phyloP scores from a whole-genome alignment of 495 filamentous ascomycete species.

The Durotheca rogersii region DNA sequence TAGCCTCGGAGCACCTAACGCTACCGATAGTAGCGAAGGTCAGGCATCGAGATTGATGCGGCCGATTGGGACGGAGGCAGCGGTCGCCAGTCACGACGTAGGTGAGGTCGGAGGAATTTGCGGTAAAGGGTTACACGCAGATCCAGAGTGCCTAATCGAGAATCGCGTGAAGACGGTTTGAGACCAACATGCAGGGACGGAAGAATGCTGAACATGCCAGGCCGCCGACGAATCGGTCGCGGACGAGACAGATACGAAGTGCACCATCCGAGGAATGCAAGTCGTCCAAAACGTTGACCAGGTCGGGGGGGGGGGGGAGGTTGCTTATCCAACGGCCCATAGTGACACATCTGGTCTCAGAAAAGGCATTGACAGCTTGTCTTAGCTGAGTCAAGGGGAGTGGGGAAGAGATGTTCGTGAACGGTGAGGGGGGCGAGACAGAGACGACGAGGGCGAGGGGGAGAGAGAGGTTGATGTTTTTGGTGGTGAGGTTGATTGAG shows the following conservation, averaged over 20 bases:
- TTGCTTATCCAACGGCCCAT: conserved; percentile 21
- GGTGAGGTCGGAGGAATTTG: conserved; percentile 9
- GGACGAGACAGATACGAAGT: conserved; percentile 15
- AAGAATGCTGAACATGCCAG: conserved; percentile 3
- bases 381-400: conserved; percentile 13
- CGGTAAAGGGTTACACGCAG: conserved; percentile 26
- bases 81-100: background rate
- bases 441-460: background rate
- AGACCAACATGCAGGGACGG: conserved; percentile 17
- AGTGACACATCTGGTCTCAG: conserved; percentile 18
- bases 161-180: conserved; percentile 3
- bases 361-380: conserved; percentile 11
- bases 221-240: conserved; percentile 17
- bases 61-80: conserved; percentile 13
- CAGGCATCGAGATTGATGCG: conserved; percentile 8
- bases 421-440: conserved; percentile 15
- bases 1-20: background rate
- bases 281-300: conserved; percentile 1
- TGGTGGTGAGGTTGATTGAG: conserved; percentile 25
- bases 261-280: conserved; percentile 31
- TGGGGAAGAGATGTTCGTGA: background rate
- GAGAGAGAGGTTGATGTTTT: background rate
- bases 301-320: conserved; percentile 1
- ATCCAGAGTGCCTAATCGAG: conserved; percentile 18
- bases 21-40: conserved; percentile 3